Evolutionary conservation across 192 early-diverging fungal genomes (phyloP).

Genomic region (Coemansia sp.): DNA sequence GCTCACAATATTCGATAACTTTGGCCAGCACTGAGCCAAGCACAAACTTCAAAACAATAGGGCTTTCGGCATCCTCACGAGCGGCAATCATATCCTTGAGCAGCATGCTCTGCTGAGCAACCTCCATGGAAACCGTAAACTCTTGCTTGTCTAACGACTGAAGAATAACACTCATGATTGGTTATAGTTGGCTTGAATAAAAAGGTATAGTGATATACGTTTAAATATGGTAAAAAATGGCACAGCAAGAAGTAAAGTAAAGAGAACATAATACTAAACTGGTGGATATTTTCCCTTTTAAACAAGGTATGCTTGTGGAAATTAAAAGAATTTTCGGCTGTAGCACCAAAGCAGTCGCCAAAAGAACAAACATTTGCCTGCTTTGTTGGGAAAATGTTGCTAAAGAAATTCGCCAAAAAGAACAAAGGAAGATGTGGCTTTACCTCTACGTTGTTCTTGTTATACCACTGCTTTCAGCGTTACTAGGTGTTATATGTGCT

Average conservation of each 20-base stretch:
- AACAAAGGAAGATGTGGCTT: too few species aligned
- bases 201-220: neutral
- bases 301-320: too few species aligned
- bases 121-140: conserved; percentile 64
- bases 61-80: conserved; percentile 62
- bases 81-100: conserved; percentile 83
- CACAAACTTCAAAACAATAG: conserved; percentile 80
- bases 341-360: neutral
- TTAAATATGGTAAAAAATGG: too few species aligned
- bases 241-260: too few species aligned
- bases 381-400: too few species aligned
- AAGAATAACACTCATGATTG: conserved; percentile 32
- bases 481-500: too few species aligned
- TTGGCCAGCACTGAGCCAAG: conserved; percentile 68
- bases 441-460: too few species aligned
- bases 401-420: too few species aligned
- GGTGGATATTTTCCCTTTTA: too few species aligned
- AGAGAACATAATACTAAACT: too few species aligned
- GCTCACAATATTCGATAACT: conserved; percentile 81
- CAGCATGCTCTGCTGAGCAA: conserved; percentile 70
- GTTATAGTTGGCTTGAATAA: neutral
- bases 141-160: conserved; percentile 64
- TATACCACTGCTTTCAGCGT: too few species aligned
- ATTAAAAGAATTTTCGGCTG: neutral
- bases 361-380: neutral